phyloP scores from a whole-genome alignment of 2,329 filamentous ascomycete species.

The Diaporthe helianthi region DNA sequence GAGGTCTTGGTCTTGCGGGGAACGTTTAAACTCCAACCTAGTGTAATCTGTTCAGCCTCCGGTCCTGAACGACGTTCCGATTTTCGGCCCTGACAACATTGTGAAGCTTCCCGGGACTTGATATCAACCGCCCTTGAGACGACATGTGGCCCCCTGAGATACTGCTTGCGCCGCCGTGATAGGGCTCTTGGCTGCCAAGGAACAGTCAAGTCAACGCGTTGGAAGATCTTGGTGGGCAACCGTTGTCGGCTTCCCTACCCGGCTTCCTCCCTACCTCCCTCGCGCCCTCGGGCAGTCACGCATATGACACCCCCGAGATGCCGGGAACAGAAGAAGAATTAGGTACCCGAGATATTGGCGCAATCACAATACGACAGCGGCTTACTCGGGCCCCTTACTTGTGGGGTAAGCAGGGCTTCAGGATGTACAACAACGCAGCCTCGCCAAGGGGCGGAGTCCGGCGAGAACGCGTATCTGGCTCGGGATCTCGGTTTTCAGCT shows the following conservation, averaged over 20 bases:
- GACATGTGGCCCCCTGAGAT: neutral
- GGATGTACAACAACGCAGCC: neutral
- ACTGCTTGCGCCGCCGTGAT: neutral
- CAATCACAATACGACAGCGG: neutral
- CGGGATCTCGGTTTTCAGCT: neutral
- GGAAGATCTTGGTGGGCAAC: neutral
- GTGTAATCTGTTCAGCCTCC: neutral
- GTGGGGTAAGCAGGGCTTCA: neutral
- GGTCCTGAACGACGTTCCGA: neutral
- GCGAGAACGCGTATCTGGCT: neutral
- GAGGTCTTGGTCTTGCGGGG: neutral
- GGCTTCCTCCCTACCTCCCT: neutral
- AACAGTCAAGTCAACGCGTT: neutral
- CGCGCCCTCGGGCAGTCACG: neutral
- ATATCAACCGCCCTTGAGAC: neutral
- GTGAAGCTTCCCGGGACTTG: neutral
- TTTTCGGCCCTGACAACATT: slow-evolving; percentile 15
- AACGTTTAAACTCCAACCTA: neutral
- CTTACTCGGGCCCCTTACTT: neutral
- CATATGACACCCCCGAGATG: neutral
- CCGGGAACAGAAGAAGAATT: neutral
- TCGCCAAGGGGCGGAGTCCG: slow-evolving; percentile 3
- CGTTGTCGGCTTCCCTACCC: neutral
- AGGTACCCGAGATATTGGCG: neutral
- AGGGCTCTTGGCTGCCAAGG: slow-evolving; percentile 5